Evolutionary conservation across 306 rosid genomes (phyloP).

Genomic region (Rosa chinensis): DNA sequence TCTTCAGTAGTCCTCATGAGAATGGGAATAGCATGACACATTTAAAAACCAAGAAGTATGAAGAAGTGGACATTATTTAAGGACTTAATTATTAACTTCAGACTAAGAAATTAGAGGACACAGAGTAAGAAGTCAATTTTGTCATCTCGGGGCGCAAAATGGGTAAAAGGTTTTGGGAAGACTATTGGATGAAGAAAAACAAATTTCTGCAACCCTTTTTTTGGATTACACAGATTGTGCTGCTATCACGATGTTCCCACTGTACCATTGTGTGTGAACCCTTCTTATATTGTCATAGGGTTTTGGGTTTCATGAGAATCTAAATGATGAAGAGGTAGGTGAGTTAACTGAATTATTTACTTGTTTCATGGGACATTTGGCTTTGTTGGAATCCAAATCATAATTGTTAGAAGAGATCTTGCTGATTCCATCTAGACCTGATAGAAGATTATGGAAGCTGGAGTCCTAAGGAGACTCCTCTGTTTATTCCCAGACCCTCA

Average conservation of each 20-base stretch:
- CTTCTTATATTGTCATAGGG: not conserved
- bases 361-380: not conserved
- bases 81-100: not conserved
- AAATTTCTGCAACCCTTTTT: not conserved
- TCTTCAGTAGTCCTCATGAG: not conserved
- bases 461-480: not conserved
- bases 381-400: not conserved
- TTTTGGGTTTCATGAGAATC: not conserved
- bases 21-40: not conserved
- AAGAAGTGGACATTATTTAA: not conserved
- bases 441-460: not conserved
- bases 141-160: not conserved
- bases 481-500: not conserved
- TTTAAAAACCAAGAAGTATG: not conserved
- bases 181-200: not conserved
- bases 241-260: not conserved
- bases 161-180: not conserved
- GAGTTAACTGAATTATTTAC: not conserved
- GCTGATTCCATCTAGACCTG: not conserved
- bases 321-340: not conserved
- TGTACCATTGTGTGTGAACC: not conserved
- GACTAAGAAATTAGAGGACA: not conserved
- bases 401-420: not conserved
- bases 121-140: not conserved
- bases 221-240: not conserved